Base-by-base conservation (phyloP, 352 stramenopile species). In the Nothophytophthora sp. region DNA sequence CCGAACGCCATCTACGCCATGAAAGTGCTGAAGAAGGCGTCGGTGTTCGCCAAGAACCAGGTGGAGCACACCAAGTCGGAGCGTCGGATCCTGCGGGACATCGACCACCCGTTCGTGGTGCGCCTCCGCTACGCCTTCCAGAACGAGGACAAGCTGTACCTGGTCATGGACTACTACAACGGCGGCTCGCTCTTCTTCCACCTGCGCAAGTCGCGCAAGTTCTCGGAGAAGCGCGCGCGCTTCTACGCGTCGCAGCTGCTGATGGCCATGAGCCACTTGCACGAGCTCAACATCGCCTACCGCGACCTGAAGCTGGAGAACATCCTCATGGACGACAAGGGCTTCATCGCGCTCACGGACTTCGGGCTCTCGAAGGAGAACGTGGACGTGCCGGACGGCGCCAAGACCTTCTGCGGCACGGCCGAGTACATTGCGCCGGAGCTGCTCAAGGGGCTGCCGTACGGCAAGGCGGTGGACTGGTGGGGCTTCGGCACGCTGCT, bases 231-330 rank as follows among this genome's bases (percentile, higher is more conserved):
- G 10, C 80, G 92, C 39, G 84, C 84, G 0, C 78, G 77, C 5
- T 95, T 95, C 55, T 95, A 95, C 74, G 91, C 92, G 48, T 81
- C 77, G 41, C 79, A 95, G 50, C 92, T 95, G 24, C 76, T 76
- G 36, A 55, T 95, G 7, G 84, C 84, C 16, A 42, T 95, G 46
- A 90, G 80, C 34, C 82, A 92, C 43, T 59, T 95, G 58, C 84
- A 95, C 61, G 91, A 81, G 23, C 91, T 91, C 70, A 86, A 86
- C 50, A 95, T 95, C 55, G 81, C 92, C 2, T 95, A 92, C 71
- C 84, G 84, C 56, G 84, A 95, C 49, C 57, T 95, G 18, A 95
- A 95, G 58, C 84, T 80, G 0, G 84, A 95, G 44, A 95, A 95
- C 44, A 80, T 95, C 33, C 81, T 95, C 23, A 90, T 95, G 76